Evolutionary conservation across 2,329 filamentous ascomycete species (phyloP).

Genomic region (Trichoderma sp.): DNA sequence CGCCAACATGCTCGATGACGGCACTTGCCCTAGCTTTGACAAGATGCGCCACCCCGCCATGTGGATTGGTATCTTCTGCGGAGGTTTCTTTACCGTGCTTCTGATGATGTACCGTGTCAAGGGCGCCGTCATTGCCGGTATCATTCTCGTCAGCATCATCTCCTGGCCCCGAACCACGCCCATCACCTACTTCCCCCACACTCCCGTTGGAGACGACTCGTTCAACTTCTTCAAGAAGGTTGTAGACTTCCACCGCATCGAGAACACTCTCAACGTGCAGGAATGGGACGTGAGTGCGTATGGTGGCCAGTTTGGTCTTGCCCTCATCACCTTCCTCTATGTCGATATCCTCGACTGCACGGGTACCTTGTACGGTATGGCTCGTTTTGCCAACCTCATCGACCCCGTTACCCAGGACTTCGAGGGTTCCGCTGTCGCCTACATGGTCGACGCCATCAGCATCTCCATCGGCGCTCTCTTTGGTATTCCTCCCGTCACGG

Average conservation of each 20-base stretch:
- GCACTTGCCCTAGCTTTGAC: slow-evolving; percentile 60
- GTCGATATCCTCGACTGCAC: slow-evolving; percentile 88
- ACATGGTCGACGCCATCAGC: slow-evolving; percentile 75
- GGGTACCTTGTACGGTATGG: slow-evolving; percentile 87
- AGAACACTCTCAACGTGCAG: slow-evolving; percentile 67
- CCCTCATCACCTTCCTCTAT: slow-evolving; percentile 86
- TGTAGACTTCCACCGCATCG: slow-evolving; percentile 79
- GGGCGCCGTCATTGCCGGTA: slow-evolving; percentile 81
- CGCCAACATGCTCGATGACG: slow-evolving; percentile 44
- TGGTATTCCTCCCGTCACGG: slow-evolving; percentile 78
- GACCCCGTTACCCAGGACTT: slow-evolving; percentile 85
- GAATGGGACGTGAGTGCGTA: slow-evolving; percentile 71
- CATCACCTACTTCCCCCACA: slow-evolving; percentile 82
- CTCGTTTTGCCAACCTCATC: slow-evolving; percentile 76
- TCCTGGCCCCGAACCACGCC: slow-evolving; percentile 79
- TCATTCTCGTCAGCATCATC: slow-evolving; percentile 81
- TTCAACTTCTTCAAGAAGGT: slow-evolving; percentile 91
- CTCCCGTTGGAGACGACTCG: slow-evolving; percentile 62
- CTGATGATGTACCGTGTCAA: slow-evolving; percentile 86
- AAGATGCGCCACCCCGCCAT: slow-evolving; percentile 84
- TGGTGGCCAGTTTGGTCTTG: slow-evolving; percentile 76
- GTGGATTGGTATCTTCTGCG: slow-evolving; percentile 89
- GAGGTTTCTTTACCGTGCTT: slow-evolving; percentile 76
- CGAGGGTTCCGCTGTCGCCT: slow-evolving; percentile 80
- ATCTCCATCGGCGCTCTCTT: slow-evolving; percentile 81